phyloP scores from a whole-genome alignment of 2,329 filamentous ascomycete genomes.

The Penicillium psychrosexuale region DNA sequence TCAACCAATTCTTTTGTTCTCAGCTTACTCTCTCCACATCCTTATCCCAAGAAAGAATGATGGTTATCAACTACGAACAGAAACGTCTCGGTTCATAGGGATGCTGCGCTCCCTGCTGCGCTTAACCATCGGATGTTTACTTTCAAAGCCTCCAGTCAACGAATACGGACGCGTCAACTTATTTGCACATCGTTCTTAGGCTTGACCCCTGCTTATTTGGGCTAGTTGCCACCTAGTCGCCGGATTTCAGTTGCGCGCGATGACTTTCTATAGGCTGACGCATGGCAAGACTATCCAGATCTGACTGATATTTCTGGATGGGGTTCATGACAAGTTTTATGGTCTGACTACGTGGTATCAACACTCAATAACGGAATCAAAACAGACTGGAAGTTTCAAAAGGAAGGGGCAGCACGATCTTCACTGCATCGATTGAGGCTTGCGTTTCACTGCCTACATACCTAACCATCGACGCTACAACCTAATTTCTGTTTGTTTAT shows the following conservation, averaged over 20 bases:
- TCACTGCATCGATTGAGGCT: slow-evolving; percentile 3
- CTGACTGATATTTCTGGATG: slow-evolving; percentile 1
- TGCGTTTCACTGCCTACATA: background rate
- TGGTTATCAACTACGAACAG: slow-evolving; percentile 4
- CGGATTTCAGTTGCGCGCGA: slow-evolving; percentile 9
- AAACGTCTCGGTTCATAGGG: slow-evolving; percentile 4
- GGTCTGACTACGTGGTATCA: slow-evolving; percentile 3
- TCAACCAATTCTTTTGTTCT: background rate
- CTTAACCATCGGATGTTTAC: slow-evolving; percentile 8
- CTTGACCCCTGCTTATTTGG: background rate
- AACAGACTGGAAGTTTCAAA: background rate
- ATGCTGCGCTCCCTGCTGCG: background rate
- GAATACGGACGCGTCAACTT: background rate
- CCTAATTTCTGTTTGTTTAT: slow-evolving; percentile 12
- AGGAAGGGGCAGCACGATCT: background rate
- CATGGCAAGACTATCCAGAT: slow-evolving; percentile 16
- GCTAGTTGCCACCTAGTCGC: background rate
- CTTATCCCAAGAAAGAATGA: slow-evolving; percentile 2
- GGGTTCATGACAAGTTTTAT: slow-evolving; percentile 6
- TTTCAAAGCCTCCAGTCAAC: background rate
- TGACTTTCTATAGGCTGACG: slow-evolving; percentile 15
- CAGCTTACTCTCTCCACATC: background rate
- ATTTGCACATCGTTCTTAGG: slow-evolving; percentile 8
- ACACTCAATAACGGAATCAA: background rate
- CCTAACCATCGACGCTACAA: background rate